Conservation (phyloP, 257 asterid genomes). For the Phtheirospermum japonicum region DNA sequence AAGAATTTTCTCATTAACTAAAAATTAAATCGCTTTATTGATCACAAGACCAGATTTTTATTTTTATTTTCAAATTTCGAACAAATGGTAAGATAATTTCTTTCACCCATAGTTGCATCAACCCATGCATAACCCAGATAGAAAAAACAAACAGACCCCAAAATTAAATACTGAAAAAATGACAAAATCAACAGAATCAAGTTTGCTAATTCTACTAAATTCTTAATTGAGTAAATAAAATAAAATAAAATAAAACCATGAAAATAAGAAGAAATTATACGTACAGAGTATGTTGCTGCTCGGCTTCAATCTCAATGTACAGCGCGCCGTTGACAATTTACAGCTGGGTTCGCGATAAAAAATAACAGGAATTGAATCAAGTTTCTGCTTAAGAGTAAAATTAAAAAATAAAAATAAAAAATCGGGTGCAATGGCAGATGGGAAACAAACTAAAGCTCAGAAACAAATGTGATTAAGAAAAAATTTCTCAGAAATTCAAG, state of each 20-base stretch:
- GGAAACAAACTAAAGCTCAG: not conserved
- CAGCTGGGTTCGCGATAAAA: conserved; percentile 17
- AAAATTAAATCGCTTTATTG: conserved; percentile 24
- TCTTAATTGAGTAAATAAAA: conserved; percentile 1
- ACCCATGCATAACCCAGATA: conserved; percentile 36
- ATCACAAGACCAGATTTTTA: conserved; percentile 19
- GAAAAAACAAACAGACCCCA: conserved; percentile 2
- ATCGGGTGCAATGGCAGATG: no score
- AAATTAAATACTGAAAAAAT: conserved; percentile 19
- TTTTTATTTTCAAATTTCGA: no score
- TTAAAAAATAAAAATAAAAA: conserved; percentile 27
- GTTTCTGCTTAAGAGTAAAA: conserved; percentile 25
- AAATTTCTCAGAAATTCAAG: conserved; percentile 38
- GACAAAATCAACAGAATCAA: conserved; percentile 21
- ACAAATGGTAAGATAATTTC: not conserved
- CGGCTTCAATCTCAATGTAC: conserved; percentile 28
- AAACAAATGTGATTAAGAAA: conserved; percentile 41
- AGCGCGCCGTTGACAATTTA: conserved; percentile 12
- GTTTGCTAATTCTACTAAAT: conserved; percentile 5
- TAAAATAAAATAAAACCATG: not conserved
- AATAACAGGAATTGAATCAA: not conserved
- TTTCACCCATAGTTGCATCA: conserved; percentile 6
- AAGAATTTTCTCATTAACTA: not conserved
- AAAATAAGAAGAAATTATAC: conserved; percentile 24
- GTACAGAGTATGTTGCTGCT: conserved; percentile 26